Conservation (phyloP, 768 basidiomycete species). For the Chalciporus sphaerocephalus region DNA sequence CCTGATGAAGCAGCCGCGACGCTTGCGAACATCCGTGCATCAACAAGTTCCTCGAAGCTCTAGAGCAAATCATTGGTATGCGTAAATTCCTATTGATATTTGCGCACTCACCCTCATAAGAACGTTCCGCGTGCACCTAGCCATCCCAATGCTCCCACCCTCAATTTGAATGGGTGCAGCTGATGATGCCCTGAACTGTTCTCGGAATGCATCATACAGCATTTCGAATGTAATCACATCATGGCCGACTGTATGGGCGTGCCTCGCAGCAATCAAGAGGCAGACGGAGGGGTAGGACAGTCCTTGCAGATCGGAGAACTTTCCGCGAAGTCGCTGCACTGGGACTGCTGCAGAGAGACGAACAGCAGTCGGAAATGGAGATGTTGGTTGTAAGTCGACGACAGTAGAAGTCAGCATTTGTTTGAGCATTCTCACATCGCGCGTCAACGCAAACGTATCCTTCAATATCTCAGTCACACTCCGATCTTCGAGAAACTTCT, state of each 20-base stretch:
- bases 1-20: conserved; percentile 45
- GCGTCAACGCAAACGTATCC: conserved; percentile 58
- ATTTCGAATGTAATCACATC: conserved; percentile 87
- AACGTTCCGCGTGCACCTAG: conserved; percentile 58
- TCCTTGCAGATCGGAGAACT: conserved; percentile 51
- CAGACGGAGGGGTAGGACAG: conserved; percentile 77
- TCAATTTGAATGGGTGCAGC: conserved; percentile 73
- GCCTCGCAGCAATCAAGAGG: conserved; percentile 80
- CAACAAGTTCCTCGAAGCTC: conserved; percentile 74
- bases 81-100: neutral
- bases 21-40: conserved; percentile 52
- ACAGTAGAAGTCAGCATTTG: conserved; percentile 50
- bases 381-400: conserved; percentile 42
- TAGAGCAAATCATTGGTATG: conserved; percentile 28
- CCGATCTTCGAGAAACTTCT: conserved; percentile 51
- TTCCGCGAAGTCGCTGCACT: conserved; percentile 54
- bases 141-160: conserved; percentile 74
- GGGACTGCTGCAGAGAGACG: conserved; percentile 41
- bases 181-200: conserved; percentile 66
- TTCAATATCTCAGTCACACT: conserved; percentile 43
- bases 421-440: conserved; percentile 54
- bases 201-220: conserved; percentile 74
- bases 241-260: conserved; percentile 72
- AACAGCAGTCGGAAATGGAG: conserved; percentile 51
- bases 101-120: conserved; percentile 58